Base-by-base conservation (phyloP, 257 asterid species). In the Plantago ovata region DNA sequence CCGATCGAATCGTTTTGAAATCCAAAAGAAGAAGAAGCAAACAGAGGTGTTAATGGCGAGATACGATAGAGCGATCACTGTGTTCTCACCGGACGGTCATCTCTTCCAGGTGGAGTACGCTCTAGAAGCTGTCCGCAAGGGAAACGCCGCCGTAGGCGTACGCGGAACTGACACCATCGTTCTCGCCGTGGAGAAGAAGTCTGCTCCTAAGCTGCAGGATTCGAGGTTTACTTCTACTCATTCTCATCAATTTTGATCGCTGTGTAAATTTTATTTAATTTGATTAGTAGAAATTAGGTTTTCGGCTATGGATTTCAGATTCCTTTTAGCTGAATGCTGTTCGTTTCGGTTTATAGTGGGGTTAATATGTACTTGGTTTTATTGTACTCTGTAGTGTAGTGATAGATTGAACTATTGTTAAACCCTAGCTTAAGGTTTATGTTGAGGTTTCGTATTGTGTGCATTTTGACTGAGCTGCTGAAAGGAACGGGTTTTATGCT, bases 81-180 rank as follows among this genome's bases (percentile, higher is more conserved):
- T 82, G 1, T 82, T 82, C 78, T 82, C 86, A n/a, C 90, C 86
- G 15, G 90, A 82, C 41, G 90, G 90, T 12, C 90, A 82, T 53
- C 70, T 82, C 3, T 82, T 82, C 58, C 90, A 82, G 72, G 86
- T 82, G 45, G 86, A 82, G 44, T 82, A 82, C 65, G 90, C 90
- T 50, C 75, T 79, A 10, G 90, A 79, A 71, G 90, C 90, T 50
- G 86, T 82, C 32, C 79, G 90, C 16, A 82, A 82, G 56, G 86
- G 90, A 0, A 82, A 82, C 71, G 90, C 90, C 39, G 90, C 75
- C 33, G 86, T 79, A 3, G 86, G 90, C 1, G 86, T 79, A 10
- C 84, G 90, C 10, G 86, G 90, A 10, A 70, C 77, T 33, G 90
- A 82, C 39, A 63, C 79, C 54, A 62, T 82, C 53, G 90, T 82